phyloP scores from a whole-genome alignment of 768 basidiomycete species.

The Podaxis sp. region DNA sequence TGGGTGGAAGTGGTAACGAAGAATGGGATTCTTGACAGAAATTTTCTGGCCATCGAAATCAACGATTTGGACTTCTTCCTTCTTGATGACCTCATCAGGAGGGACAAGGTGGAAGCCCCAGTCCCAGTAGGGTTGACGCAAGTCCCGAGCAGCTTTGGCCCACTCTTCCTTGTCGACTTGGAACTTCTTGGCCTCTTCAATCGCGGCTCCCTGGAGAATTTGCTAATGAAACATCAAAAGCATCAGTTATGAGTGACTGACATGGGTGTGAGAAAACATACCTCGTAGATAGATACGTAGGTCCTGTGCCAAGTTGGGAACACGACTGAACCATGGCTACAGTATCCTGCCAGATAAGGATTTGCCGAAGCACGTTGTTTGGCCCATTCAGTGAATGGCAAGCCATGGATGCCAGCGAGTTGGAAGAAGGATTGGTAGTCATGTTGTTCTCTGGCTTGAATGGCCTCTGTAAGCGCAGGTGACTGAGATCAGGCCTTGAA shows the following conservation, averaged over 20 bases:
- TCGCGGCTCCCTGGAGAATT: conserved; percentile 42
- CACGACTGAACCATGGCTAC: conserved; percentile 48
- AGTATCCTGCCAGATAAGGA: conserved; percentile 42
- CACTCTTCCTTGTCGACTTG: conserved; percentile 27
- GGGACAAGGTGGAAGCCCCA: conserved; percentile 42
- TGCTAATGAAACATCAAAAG: conserved; percentile 34
- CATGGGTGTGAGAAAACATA: conserved; percentile 20
- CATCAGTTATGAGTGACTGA: neutral
- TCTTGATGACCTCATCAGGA: conserved; percentile 35
- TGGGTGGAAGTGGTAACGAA: conserved; percentile 33
- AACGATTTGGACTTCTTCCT: conserved; percentile 8
- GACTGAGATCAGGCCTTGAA: neutral
- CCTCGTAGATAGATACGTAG: conserved; percentile 51
- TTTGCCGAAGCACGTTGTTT: conserved; percentile 26
- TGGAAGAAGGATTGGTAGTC: conserved; percentile 39
- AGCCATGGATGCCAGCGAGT: conserved; percentile 52
- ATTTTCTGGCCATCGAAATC: conserved; percentile 25
- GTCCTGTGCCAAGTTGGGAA: conserved; percentile 61
- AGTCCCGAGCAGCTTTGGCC: conserved; percentile 31
- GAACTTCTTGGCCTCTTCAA: conserved; percentile 41
- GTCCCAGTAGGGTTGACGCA: conserved; percentile 52
- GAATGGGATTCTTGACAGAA: conserved; percentile 31
- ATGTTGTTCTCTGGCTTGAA: conserved; percentile 29
- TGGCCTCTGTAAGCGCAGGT: conserved; percentile 23
- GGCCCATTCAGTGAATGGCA: conserved; percentile 45